phyloP scores from a whole-genome alignment of 495 filamentous ascomycete genomes.

The Neurospora sp. region DNA sequence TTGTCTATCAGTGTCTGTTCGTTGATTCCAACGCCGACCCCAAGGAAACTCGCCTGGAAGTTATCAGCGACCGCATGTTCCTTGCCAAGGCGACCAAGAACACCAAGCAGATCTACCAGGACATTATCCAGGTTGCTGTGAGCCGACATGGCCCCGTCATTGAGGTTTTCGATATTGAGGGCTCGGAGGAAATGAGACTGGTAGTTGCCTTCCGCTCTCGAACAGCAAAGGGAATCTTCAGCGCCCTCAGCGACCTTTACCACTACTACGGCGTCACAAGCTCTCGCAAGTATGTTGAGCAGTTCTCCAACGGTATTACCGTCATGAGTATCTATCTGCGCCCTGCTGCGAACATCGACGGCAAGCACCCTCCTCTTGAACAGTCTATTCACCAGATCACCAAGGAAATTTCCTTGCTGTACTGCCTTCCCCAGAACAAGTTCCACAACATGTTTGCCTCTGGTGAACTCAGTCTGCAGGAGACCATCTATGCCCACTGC shows the following conservation, averaged over 20 bases:
- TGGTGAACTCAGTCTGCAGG: constrained; percentile 86
- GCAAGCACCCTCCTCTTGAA: constrained; percentile 54
- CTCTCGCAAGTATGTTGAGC: constrained; percentile 94
- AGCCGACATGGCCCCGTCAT: constrained; percentile 84
- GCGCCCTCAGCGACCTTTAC: constrained; percentile 89
- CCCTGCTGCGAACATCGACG: constrained; percentile 48
- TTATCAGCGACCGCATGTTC: constrained; percentile 90
- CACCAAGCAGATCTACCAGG: constrained; percentile 88
- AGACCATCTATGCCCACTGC: constrained; percentile 94
- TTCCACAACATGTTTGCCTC: constrained; percentile 81
- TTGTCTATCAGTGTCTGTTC: constrained; percentile 93
- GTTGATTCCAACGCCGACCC: constrained; percentile 59
- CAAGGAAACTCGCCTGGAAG: constrained; percentile 78
- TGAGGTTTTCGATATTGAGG: constrained; percentile 93
- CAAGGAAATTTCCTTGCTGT: constrained; percentile 92
- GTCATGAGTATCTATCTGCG: constrained; percentile 91
- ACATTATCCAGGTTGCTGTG: constrained; percentile 80
- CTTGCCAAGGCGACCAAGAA: constrained; percentile 91
- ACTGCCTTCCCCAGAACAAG: constrained; percentile 96
- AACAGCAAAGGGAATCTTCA: constrained; percentile 89
- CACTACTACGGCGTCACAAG: constrained; percentile 97
- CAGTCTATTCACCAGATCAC: constrained; percentile 97
- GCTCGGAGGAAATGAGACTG: constrained; percentile 78
- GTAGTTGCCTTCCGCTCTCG: constrained; percentile 90
- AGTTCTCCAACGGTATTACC: constrained; percentile 96